These are phyloP conservation scores for Aegilops umbellulata DNA, from an alignment of 176 grass and related monocot species.

Conservation along the genomic window DNA sequence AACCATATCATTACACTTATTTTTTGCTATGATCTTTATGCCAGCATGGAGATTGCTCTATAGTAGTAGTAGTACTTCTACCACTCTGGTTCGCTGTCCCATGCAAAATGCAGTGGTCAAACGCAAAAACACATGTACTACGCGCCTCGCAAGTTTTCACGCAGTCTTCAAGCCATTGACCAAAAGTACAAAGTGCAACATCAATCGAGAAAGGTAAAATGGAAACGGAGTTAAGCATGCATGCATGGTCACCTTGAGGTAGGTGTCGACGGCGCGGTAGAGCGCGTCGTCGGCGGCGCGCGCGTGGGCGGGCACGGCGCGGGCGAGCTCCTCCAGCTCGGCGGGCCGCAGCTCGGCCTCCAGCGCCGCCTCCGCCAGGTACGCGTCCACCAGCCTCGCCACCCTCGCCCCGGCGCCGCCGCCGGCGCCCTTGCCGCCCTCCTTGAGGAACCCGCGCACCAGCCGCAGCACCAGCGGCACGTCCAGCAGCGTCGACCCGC, in stretches of 20 bases:
- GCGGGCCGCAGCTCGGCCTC: constrained; percentile 63
- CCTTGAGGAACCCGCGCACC: constrained; percentile 59
- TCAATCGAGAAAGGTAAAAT: not conserved
- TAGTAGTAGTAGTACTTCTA: no score
- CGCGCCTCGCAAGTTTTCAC: constrained; percentile 35
- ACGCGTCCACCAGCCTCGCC: constrained; percentile 81
- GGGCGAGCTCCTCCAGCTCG: constrained; percentile 83
- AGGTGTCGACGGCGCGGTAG: constrained; percentile 94
- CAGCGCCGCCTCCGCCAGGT: constrained; percentile 78
- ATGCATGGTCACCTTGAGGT: constrained; percentile 71
- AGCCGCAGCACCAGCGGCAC: constrained; percentile 78
- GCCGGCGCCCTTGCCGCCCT: constrained; percentile 21
- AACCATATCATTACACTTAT: no score
- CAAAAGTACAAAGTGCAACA: not conserved
- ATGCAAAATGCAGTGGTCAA: constrained; percentile 33
- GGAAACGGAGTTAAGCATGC: not conserved
- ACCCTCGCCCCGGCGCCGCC: constrained; percentile 56
- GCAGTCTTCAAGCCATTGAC: not conserved
- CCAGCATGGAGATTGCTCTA: not conserved
- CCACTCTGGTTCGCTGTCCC: not conserved
- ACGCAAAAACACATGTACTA: constrained; percentile 34
- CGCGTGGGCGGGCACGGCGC: constrained; percentile 66
- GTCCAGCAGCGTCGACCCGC: constrained; percentile 65
- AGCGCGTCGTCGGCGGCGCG: constrained; percentile 80
- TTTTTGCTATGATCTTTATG: not conserved